These are phyloP conservation scores for Noccaea caerulescens DNA, from an alignment of 345 rosid species.

Conservation along the genomic window DNA sequence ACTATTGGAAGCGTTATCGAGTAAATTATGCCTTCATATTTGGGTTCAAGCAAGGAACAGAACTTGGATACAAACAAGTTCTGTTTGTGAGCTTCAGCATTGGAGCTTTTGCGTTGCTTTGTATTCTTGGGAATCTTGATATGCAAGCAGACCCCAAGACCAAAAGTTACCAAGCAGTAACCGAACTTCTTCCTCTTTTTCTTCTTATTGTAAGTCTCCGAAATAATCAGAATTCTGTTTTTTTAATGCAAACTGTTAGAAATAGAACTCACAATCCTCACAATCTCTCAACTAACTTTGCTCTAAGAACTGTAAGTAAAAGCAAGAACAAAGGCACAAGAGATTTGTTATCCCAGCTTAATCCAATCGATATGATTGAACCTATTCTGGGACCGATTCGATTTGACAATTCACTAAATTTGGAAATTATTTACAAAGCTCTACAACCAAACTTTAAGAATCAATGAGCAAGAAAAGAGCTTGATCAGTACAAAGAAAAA, in stretches of 20 bases:
- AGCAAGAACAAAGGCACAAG: too few species aligned
- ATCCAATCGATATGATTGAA: too few species aligned
- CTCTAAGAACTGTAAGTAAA: too few species aligned
- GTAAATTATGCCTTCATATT: constrained; percentile 72
- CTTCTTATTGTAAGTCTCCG: constrained; percentile 44
- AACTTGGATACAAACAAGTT: constrained; percentile 67
- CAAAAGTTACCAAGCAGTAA: constrained; percentile 43
- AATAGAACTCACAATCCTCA: too few species aligned
- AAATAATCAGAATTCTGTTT: not conserved
- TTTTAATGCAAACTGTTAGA: not conserved
- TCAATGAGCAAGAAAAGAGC: too few species aligned
- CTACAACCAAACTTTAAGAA: too few species aligned
- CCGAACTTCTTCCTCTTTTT: constrained; percentile 55
- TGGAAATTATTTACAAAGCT: too few species aligned
- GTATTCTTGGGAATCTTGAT: constrained; percentile 63
- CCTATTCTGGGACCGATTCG: too few species aligned
- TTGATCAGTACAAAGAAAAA: too few species aligned
- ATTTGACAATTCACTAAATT: too few species aligned
- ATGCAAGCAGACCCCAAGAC: constrained; percentile 55
- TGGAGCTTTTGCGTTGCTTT: constrained; percentile 54
- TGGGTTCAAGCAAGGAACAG: constrained; percentile 75
- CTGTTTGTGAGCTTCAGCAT: constrained; percentile 57
- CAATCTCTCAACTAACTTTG: too few species aligned
- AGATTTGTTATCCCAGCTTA: too few species aligned
- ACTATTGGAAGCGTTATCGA: constrained; percentile 52